Base-by-base conservation (phyloP, 192 early-diverging fungal species). In the Backusella morwellensis region DNA sequence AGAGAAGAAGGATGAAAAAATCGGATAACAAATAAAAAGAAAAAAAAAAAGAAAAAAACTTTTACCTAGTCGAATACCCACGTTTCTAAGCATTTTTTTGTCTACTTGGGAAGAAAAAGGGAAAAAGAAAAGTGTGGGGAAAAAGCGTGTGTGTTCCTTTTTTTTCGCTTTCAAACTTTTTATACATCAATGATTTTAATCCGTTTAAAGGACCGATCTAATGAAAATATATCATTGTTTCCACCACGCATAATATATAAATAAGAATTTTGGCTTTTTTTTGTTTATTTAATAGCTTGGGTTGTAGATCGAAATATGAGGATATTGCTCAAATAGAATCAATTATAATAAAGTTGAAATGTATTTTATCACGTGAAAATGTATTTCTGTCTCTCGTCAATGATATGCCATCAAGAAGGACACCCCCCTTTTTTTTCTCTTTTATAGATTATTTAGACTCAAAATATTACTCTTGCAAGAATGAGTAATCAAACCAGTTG, bases 81-180 rank as follows among this genome's bases (percentile, higher is more conserved):
- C 54, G 54, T 59, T 59, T 59, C 54, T 59, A 59, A 59, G n/a
- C 54, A 59, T 59, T 59, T 59, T 59, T 59, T 0, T 59, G 54
- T 23, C 54, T 23, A 59, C 54, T 59, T 59, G 54, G 54, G 54
- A 59, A 59, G n/a, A 59, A 63, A 63, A 12, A 63, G 19, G 47
- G 47, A 50, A 26, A 63, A 63, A 63, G 26, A 14, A 11, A 63
- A 63, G 56, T 63, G 56, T 63, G 56, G 56, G 56, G 56, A 63
- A 63, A 63, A 63, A 59, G 54, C 26, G 56, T 29, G 21, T 26
- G 21, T 29, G 56, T 29, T 26, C 3, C 7, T 59, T 59, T 59
- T 59, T 59, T 59, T 12, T 63, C 9, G 21, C 19, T 50, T 50
- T 50, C 19, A n/a, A 50, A 6, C 19, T 1, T n/a, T 50, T 50